Percentiles rank a stretch among this genome's conserved stretches.
Evolutionary conservation across 129 eudicot genomes (phyloP).

Genomic region (Flaveria brownii): DNA sequence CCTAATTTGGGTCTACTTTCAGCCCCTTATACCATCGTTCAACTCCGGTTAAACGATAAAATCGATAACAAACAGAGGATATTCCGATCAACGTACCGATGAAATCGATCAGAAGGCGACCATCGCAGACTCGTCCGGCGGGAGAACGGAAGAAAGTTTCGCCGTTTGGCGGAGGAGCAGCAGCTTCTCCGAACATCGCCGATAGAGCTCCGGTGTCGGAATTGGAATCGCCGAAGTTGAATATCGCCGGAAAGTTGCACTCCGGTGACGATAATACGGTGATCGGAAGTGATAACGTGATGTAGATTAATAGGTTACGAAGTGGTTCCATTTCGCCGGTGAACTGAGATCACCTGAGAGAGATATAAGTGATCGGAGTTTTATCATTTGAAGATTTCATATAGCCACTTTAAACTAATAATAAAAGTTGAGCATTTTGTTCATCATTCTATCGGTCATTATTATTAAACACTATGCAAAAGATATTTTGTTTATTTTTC

Average conservation of each 20-base stretch:
- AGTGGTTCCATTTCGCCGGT: constrained; percentile 13
- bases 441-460: background rate
- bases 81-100: constrained; percentile 31
- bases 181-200: constrained; percentile 41
- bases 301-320: background rate
- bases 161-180: constrained; percentile 47
- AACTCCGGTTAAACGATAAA: too few relatives aligned
- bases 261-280: constrained; percentile 22
- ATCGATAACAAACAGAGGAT: background rate
- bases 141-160: constrained; percentile 51
- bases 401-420: background rate
- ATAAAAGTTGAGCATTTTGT: background rate
- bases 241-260: constrained; percentile 45
- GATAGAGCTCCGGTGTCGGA: constrained; percentile 61
- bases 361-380: background rate
- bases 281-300: constrained; percentile 27
- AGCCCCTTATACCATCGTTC: too few relatives aligned
- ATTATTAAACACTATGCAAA: background rate
- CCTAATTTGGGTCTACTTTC: too few relatives aligned
- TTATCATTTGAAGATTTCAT: background rate
- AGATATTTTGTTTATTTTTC: background rate
- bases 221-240: constrained; percentile 64
- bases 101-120: constrained; percentile 61
- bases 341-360: background rate
- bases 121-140: constrained; percentile 49